phyloP scores from a whole-genome alignment of 208 protist species.

The Trypanosomatidae sp. region DNA sequence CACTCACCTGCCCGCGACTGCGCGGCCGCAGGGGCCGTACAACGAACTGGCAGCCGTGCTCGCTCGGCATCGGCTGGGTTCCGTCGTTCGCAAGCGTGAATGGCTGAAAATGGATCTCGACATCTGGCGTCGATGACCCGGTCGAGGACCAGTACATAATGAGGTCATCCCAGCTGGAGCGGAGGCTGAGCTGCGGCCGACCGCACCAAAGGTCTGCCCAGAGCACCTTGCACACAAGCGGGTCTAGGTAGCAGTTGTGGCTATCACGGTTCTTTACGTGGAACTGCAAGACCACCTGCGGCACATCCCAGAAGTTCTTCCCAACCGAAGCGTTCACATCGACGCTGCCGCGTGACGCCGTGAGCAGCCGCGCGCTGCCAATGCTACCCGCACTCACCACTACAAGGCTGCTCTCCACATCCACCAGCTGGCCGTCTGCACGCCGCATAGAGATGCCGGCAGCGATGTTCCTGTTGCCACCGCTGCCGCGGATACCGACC shows the following conservation, averaged over 20 bases:
- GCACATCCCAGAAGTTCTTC: slow-evolving; percentile 74
- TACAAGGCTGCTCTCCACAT: slow-evolving; percentile 51
- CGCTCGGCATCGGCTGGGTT: slow-evolving; percentile 38
- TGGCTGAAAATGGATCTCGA: slow-evolving; percentile 79
- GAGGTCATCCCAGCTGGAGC: slow-evolving; percentile 82
- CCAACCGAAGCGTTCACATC: slow-evolving; percentile 38
- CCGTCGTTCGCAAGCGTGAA: slow-evolving; percentile 84
- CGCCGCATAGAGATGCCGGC: slow-evolving; percentile 52
- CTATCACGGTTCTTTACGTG: slow-evolving; percentile 52
- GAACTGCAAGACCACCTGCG: slow-evolving; percentile 83
- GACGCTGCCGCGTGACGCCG: slow-evolving; percentile 48
- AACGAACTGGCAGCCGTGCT: slow-evolving; percentile 80
- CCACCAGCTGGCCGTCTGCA: slow-evolving; percentile 39
- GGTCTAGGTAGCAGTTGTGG: slow-evolving; percentile 77
- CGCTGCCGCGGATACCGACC: slow-evolving; percentile 39
- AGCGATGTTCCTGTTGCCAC: slow-evolving; percentile 25
- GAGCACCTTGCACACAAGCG: slow-evolving; percentile 49
- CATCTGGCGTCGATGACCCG: slow-evolving; percentile 40
- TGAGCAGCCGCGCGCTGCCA: slow-evolving; percentile 57
- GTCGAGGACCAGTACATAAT: slow-evolving; percentile 67
- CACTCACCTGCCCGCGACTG: slow-evolving; percentile 55
- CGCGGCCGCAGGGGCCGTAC: slow-evolving; percentile 62
- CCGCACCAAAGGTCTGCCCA: slow-evolving; percentile 36
- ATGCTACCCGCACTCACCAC: slow-evolving; percentile 66
- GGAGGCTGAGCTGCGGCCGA: slow-evolving; percentile 41